Base-by-base conservation (phyloP, 2,329 filamentous ascomycete genomes). In the Pestalotiopsis sp. region DNA sequence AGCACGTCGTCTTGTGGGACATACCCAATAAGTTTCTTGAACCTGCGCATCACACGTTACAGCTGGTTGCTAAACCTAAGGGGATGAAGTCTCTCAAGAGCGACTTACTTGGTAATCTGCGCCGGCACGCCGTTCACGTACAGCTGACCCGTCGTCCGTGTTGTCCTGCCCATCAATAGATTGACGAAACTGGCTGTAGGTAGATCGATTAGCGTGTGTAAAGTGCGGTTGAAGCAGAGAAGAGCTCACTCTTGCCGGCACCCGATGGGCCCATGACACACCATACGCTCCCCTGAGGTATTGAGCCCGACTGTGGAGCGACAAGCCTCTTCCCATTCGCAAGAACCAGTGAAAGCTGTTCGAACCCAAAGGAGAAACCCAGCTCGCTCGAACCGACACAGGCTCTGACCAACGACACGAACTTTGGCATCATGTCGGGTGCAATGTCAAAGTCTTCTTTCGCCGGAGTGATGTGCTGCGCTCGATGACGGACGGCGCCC, bases 191-290 rank as follows among this genome's bases (percentile, higher is more conserved):
- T 63, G 23, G 14, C 61, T 63, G 31, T 20, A n/a, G 61, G 11
- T 31, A 31, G 27, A 31, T 39, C 36, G n/a, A 41, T 20, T n/a
- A 27, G 14, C 14, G 36, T 13, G 39, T 31, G 23, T 31, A 61
- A 31, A 45, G 27, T 13, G 27, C n/a, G n/a, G 17, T 39, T 20
- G 61, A 25, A 39, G 61, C 14, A 39, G 39, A 39, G 31, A 63
- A 63, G 27, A 41, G 36, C 61, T 41, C 61, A 63, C 61, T 63
- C 23, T 63, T 63, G n/a, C 61, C 61, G 17, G 61, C 61, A 25
- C 61, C 61, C 23, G 61, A 63, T 63, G 14, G 14, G n/a, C 61
- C 61, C 61, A 63, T 63, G 14, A 63, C 61, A 63, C 31, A n/a
- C 61, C 61, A 63, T 41, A 63, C 23, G 23, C 61, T 63, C 25